Base-by-base conservation (phyloP, 2,329 filamentous ascomycete genomes). In the Trichothecium roseum region DNA sequence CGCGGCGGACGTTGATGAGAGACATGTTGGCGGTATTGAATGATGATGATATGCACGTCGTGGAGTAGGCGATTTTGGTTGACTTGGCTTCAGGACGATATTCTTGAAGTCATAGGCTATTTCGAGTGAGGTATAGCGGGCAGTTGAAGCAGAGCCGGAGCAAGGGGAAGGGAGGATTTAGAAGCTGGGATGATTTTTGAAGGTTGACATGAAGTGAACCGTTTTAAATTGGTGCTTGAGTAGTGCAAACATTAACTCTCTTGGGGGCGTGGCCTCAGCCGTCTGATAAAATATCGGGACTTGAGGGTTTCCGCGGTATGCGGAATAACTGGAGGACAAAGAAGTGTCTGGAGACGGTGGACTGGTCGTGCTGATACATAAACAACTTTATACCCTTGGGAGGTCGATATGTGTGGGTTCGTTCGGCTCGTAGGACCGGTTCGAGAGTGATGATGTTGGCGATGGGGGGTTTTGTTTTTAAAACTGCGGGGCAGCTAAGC, bases 361-460 rank as follows among this genome's bases (percentile, higher is more conserved):
- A 76, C 58, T 72, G 62, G 79, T 83, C 82, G 84, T 85, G 82
- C 85, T 87, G 87, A 94, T 94, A 94, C 87, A 94, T 94, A 93
- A 84, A 94, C 86, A 82, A 59, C 55, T 57, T 56, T 54, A 52
- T 60, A 49, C 45, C 4, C 17, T 22, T 32, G 10, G 6, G 17
- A 28, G 29, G 22, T 38, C 26, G 17, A 14, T 38, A 26, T 35
- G 28, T 30, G 18, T 14, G 15, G 26, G 14, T 24, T 24, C 20
- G 20, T 24, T 24, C 20, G 20, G 20, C 10, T 24, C 20, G 20
- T 6, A 10, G 20, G 20, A 24, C 20, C 20, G 20, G 20, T 24
- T 24, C 20, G 20, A 24, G 10, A 10, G 20, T 24, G 20, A 24
- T 24, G 20, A 10, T 24, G 20, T 6, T 24, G 20, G 20, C 10